Conservation (phyloP, 2,329 filamentous ascomycete genomes). For the Curvularia sp. region DNA sequence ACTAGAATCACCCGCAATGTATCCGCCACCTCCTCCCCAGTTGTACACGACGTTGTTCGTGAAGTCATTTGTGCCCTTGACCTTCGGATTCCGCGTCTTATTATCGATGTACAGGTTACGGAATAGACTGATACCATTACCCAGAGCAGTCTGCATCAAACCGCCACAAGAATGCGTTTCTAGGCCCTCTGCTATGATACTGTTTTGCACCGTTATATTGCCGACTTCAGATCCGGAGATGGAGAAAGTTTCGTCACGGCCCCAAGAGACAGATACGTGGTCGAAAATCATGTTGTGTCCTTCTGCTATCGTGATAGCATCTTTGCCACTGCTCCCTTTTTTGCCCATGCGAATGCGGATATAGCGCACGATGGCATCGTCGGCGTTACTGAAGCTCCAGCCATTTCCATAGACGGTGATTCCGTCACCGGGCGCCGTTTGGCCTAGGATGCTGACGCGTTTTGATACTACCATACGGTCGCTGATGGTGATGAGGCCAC, state of each 20-base stretch:
- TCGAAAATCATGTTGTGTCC: constrained; percentile 64
- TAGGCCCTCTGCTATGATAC: constrained; percentile 62
- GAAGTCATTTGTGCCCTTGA: constrained; percentile 64
- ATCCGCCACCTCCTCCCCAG: constrained; percentile 62
- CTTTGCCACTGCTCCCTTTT: constrained; percentile 60
- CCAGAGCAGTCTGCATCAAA: constrained; percentile 58
- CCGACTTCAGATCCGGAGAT: constrained; percentile 56
- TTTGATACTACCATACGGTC: constrained; percentile 58
- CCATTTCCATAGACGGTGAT: constrained; percentile 64
- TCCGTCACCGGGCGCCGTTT: constrained; percentile 59
- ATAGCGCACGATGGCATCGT: constrained; percentile 63
- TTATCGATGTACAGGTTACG: constrained; percentile 65
- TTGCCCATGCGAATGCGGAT: constrained; percentile 63
- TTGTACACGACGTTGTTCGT: constrained; percentile 62
- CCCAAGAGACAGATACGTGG: constrained; percentile 62
- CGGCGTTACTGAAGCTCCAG: constrained; percentile 60
- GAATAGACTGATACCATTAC: constrained; percentile 58
- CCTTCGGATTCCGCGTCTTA: constrained; percentile 64
- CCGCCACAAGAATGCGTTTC: constrained; percentile 62
- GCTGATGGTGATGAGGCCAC: constrained; percentile 59
- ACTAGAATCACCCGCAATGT: constrained; percentile 61
- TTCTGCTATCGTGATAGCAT: constrained; percentile 61
- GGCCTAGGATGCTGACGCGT: constrained; percentile 59
- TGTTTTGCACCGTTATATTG: constrained; percentile 61
- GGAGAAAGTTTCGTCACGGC: constrained; percentile 63